Percentiles rank a stretch among this genome's conserved stretches.
Conservation (phyloP, 139 green algal species). For the Edaphochlamys debaryana region DNA sequence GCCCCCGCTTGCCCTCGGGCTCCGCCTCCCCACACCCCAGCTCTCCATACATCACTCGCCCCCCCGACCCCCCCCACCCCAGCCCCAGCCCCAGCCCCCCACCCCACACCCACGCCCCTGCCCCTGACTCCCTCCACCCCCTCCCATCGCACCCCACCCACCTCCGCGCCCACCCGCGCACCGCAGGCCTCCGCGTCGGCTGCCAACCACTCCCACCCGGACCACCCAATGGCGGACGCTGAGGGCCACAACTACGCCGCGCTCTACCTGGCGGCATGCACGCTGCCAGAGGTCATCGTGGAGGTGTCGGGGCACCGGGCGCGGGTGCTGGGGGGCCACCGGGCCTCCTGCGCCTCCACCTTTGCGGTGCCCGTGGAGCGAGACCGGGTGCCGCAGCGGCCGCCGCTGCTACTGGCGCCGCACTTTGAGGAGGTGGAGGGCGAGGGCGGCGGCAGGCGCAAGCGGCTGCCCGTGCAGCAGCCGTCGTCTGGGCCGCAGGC, state of each 20-base stretch:
- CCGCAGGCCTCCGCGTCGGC: no score
- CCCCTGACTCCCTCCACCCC: no score
- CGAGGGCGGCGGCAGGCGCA: background rate
- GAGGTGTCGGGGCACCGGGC: background rate
- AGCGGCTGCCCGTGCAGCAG: background rate
- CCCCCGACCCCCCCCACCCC: no score
- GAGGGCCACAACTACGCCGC: conserved; percentile 29
- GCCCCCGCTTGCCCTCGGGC: no score
- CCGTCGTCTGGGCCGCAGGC: background rate
- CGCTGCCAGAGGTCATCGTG: conserved; percentile 18
- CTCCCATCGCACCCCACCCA: no score
- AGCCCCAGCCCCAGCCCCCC: no score
- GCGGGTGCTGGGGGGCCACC: conserved; percentile 18
- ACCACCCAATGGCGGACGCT: background rate
- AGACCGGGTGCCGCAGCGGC: background rate
- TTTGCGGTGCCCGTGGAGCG: background rate
- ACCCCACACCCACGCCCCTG: no score
- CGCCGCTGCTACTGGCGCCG: background rate
- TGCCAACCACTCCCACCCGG: no score
- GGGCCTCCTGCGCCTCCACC: conserved; percentile 3
- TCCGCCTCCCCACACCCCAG: no score
- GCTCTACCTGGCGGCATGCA: background rate
- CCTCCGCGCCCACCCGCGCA: no score
- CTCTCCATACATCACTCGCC: no score
- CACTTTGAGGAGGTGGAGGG: no score